These are phyloP conservation scores for Ganoderma resinaceum DNA, from an alignment of 1,284 basidiomycete species.

Conservation along the genomic window DNA sequence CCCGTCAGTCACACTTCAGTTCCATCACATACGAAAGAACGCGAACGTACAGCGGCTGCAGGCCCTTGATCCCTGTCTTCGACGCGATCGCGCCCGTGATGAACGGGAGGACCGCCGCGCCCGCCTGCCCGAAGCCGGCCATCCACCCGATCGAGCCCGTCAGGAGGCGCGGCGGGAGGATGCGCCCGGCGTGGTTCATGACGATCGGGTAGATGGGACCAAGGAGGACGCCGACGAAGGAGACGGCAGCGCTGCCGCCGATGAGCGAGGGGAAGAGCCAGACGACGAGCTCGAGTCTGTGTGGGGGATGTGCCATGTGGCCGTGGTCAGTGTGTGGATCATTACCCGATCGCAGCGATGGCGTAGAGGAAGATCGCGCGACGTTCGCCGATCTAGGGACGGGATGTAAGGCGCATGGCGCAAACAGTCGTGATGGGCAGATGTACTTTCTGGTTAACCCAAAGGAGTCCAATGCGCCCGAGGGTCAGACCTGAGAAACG, in stretches of 20 bases:
- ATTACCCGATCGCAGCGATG: conserved; percentile 44
- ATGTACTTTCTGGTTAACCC: conserved; percentile 55
- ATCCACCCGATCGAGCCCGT: conserved; percentile 68
- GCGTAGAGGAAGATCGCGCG: conserved; percentile 48
- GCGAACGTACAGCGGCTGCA: conserved; percentile 32
- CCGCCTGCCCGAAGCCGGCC: conserved; percentile 58
- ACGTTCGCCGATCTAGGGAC: conserved; percentile 49
- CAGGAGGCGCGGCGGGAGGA: conserved; percentile 58
- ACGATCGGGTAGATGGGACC: conserved; percentile 62
- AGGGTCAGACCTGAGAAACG: conserved; percentile 45
- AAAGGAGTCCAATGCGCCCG: conserved; percentile 53
- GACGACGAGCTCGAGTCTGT: conserved; percentile 59
- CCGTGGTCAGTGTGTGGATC: conserved; percentile 2
- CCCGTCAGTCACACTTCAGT: not conserved
- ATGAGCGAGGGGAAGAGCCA: conserved; percentile 68
- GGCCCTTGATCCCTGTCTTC: conserved; percentile 35
- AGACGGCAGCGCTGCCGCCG: conserved; percentile 58
- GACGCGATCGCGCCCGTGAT: conserved; percentile 60
- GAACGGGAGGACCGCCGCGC: conserved; percentile 62
- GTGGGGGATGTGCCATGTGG: not conserved
- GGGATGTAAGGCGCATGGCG: not conserved
- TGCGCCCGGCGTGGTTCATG: conserved; percentile 55
- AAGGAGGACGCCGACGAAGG: conserved; percentile 58
- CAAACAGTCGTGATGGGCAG: not conserved
- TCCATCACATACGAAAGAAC: not conserved